Conservation (phyloP, 345 rosid species). For the Isatis tinctoria region DNA sequence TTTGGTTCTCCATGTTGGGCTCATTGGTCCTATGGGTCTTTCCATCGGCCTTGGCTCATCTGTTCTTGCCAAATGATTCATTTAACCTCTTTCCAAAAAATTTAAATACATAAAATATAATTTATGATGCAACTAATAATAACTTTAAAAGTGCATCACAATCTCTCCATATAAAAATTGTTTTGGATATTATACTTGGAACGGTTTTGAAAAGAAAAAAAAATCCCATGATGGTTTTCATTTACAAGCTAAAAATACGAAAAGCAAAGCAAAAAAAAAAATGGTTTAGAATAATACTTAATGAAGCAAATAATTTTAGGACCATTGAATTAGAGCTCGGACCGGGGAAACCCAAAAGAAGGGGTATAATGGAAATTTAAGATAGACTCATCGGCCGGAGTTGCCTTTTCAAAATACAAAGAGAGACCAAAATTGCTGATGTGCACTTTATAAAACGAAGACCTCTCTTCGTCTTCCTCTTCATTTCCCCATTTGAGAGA, state of each 20-base stretch:
- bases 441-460: not conserved
- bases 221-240: not conserved
- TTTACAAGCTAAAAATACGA: not conserved
- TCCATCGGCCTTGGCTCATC: too few relatives aligned
- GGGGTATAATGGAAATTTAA: not conserved
- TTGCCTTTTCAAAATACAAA: not conserved
- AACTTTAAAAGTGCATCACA: too few relatives aligned
- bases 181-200: not conserved
- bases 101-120: too few relatives aligned
- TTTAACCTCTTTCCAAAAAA: too few relatives aligned
- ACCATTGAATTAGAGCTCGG: not conserved
- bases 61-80: not conserved
- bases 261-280: not conserved
- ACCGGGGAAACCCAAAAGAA: not conserved
- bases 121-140: too few relatives aligned
- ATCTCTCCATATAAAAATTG: not conserved
- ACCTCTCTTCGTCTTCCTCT: slow-evolving; percentile 11
- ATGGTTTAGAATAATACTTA: not conserved
- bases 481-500: not conserved
- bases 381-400: not conserved
- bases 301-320: not conserved
- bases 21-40: too few relatives aligned
- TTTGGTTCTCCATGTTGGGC: not conserved
- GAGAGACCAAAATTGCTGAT: not conserved
- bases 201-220: not conserved